A percentile compares a stretch with the other conserved stretches of the same genome.
phyloP scores from a whole-genome alignment of 225 moss, liverwort and hornwort species.

The Bryum argenteum region DNA sequence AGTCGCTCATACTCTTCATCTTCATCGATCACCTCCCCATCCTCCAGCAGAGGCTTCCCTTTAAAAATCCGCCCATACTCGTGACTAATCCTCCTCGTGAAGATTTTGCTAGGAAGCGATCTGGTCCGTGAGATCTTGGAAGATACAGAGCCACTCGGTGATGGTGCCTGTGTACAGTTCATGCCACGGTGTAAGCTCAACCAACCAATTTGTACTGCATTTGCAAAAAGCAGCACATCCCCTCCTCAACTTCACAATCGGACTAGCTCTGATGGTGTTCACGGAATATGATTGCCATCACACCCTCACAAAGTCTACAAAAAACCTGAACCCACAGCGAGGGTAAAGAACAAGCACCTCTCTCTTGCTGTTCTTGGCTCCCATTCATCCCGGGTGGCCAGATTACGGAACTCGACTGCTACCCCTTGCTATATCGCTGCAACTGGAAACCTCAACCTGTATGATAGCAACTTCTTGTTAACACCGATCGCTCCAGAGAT shows the following conservation, averaged over 20 bases:
- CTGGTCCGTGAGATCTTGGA: conserved; percentile 37
- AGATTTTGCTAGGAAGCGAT: conserved; percentile 29
- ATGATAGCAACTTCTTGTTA: neutral
- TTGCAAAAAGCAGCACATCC: too few relatives aligned
- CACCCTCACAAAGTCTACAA: neutral
- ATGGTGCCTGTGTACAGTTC: conserved; percentile 20
- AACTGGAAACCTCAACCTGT: conserved; percentile 30
- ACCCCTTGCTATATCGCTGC: neutral
- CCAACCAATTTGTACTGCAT: neutral
- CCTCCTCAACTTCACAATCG: too few relatives aligned
- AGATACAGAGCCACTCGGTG: conserved; percentile 30
- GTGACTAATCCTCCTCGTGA: conserved; percentile 23
- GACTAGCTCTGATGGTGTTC: too few relatives aligned
- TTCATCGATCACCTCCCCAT: conserved; percentile 23
- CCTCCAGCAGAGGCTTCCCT: conserved; percentile 28
- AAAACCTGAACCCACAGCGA: neutral
- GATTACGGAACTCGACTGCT: neutral
- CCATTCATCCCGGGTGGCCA: conserved; percentile 38
- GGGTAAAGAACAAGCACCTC: conserved; percentile 30
- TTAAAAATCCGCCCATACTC: conserved; percentile 31
- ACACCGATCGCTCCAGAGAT: neutral
- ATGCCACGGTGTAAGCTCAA: conserved; percentile 13
- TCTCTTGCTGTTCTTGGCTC: conserved; percentile 47
- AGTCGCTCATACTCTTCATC: conserved; percentile 25
- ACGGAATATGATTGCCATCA: too few relatives aligned